Percentiles rank a stretch among this genome's conserved stretches.
These are phyloP conservation scores for Trichoderma semiorbis DNA, from an alignment of 2,329 filamentous ascomycete species.

Conservation along the genomic window DNA sequence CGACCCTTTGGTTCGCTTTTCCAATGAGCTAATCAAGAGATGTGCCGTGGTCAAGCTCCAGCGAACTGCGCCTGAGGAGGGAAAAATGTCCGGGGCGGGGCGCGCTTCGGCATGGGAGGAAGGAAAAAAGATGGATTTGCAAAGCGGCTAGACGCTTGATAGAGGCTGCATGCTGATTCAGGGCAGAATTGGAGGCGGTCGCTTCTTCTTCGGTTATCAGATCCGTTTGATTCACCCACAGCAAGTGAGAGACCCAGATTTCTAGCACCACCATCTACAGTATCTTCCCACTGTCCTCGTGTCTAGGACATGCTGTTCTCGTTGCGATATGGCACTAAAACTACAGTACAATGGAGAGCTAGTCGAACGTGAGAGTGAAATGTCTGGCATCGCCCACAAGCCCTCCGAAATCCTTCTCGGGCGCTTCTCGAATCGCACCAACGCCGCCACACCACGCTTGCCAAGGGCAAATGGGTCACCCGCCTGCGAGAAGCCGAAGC, in stretches of 20 bases:
- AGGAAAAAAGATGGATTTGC: not conserved
- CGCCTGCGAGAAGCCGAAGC: conserved; percentile 15
- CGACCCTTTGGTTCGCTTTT: not conserved
- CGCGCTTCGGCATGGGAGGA: conserved; percentile 4
- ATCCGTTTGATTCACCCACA: not conserved
- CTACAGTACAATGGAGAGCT: not conserved
- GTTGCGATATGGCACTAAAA: not conserved
- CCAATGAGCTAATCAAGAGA: not conserved
- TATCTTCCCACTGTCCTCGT: not conserved
- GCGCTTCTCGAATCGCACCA: conserved; percentile 12
- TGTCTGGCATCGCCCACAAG: not conserved
- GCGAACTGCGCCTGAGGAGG: conserved; percentile 1
- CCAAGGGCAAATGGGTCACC: conserved; percentile 10
- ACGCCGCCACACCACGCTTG: not conserved
- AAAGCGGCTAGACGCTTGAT: not conserved
- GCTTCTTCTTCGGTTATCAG: conserved; percentile 6
- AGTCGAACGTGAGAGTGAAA: not conserved
- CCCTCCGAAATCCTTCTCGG: not conserved
- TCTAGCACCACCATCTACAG: not conserved
- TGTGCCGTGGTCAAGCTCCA: conserved; percentile 1
- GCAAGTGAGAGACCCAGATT: not conserved
- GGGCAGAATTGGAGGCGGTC: not conserved
- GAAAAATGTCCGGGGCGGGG: conserved; percentile 15
- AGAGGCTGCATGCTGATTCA: not conserved
- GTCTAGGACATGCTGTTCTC: not conserved